Percentiles rank a stretch among this genome's conserved stretches.
phyloP scores from a whole-genome alignment of 148 eudicot genomes.

The Polygonum aviculare region DNA sequence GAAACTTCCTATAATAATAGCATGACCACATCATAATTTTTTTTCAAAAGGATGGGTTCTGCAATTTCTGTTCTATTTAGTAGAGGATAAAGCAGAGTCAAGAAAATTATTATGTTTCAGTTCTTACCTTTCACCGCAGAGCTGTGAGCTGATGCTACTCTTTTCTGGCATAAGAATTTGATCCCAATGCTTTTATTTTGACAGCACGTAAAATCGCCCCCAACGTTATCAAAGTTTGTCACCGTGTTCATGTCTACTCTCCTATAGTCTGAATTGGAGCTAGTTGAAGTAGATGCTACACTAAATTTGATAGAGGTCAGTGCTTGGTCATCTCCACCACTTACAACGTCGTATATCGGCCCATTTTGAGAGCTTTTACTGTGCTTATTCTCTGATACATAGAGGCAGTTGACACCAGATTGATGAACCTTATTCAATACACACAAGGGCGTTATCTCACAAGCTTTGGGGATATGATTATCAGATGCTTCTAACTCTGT shows the following conservation, averaged over 20 bases:
- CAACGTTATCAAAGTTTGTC: conserved; percentile 13
- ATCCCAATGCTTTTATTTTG: conserved; percentile 32
- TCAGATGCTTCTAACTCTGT: conserved; percentile 21
- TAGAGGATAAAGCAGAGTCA: conserved; percentile 6
- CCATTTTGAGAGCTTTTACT: conserved; percentile 18
- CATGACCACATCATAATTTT: background rate
- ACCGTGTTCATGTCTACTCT: conserved; percentile 10
- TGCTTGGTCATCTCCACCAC: conserved; percentile 99
- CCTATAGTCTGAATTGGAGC: conserved; percentile 14
- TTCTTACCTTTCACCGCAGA: conserved; percentile 87
- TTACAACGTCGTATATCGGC: conserved; percentile 33
- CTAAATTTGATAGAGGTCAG: conserved; percentile 47
- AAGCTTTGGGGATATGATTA: conserved; percentile 22
- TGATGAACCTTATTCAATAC: conserved; percentile 67
- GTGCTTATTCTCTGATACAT: conserved; percentile 30
- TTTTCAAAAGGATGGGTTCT: background rate
- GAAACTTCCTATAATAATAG: too few relatives aligned
- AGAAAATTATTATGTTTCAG: background rate
- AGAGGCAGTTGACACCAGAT: conserved; percentile 91
- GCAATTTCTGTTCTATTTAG: background rate
- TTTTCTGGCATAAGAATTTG: conserved; percentile 35
- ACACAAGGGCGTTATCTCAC: conserved; percentile 39
- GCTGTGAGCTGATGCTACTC: conserved; percentile 68
- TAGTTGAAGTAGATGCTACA: conserved; percentile 25
- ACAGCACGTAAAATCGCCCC: conserved; percentile 9